phyloP scores from a whole-genome alignment of 2,329 filamentous ascomycete species.

The Claviceps sp. region DNA sequence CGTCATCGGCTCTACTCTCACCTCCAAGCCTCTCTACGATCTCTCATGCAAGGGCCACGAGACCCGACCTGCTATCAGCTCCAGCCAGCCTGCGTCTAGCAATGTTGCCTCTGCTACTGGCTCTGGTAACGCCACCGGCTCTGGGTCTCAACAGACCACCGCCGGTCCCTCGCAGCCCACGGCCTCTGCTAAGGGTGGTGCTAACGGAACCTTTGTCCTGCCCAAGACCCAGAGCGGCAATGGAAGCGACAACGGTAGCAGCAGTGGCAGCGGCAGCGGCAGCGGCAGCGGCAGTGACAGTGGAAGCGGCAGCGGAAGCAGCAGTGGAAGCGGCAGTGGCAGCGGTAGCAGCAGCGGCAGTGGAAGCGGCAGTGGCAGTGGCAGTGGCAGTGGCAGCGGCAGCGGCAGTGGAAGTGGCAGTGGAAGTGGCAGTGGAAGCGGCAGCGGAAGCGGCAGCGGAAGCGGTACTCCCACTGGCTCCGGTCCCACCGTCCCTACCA shows the following conservation, averaged over 20 bases:
- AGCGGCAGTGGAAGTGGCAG: accelerated
- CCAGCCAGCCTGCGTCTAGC: background rate
- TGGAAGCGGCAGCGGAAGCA: too few relatives aligned
- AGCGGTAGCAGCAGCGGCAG: too few relatives aligned
- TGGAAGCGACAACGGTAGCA: too few relatives aligned
- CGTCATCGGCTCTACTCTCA: conserved; percentile 43
- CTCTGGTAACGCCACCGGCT: background rate
- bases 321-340: too few relatives aligned
- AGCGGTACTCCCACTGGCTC: background rate
- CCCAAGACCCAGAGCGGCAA: too few relatives aligned
- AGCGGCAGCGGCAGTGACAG: too few relatives aligned
- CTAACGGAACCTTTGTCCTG: too few relatives aligned
- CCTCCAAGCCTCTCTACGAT: conserved; percentile 45
- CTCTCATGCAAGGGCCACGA: conserved; percentile 38
- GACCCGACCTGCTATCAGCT: background rate
- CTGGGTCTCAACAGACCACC: background rate
- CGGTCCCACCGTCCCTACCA: conserved; percentile 1
- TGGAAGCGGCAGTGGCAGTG: too few relatives aligned
- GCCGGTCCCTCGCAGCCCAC: too few relatives aligned
- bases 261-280: too few relatives aligned
- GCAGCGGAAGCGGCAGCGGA: background rate
- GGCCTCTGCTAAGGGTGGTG: too few relatives aligned
- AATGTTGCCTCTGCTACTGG: conserved; percentile 2
- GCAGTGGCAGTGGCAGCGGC: accelerated
- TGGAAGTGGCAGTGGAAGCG: too few relatives aligned